These are phyloP conservation scores for Xerocomus potaroensis DNA, from an alignment of 768 basidiomycete species.

Conservation along the genomic window DNA sequence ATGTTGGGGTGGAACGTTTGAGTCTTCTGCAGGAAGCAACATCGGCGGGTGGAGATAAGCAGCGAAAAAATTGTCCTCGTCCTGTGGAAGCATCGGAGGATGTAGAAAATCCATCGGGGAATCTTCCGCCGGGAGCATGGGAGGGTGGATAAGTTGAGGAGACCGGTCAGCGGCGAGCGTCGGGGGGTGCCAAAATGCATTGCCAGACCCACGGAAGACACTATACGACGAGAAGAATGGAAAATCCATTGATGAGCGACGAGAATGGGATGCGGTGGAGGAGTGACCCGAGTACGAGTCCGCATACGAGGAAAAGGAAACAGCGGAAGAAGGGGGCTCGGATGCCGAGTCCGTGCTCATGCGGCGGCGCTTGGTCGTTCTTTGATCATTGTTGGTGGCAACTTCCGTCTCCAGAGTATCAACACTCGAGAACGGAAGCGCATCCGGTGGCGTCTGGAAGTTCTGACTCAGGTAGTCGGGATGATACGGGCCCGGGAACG, in stretches of 20 bases:
- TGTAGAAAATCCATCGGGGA: conserved; percentile 73
- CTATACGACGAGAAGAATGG: conserved; percentile 56
- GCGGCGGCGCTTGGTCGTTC: conserved; percentile 62
- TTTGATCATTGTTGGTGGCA: conserved; percentile 21
- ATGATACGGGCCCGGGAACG: conserved; percentile 70
- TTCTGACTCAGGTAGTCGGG: conserved; percentile 64
- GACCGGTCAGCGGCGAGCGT: conserved; percentile 61
- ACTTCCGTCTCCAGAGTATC: conserved; percentile 46
- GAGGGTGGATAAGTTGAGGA: conserved; percentile 60
- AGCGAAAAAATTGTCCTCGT: conserved; percentile 59
- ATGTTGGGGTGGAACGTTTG: conserved; percentile 17
- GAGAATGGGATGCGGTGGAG: conserved; percentile 54
- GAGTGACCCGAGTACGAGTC: conserved; percentile 60
- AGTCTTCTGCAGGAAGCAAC: conserved; percentile 41
- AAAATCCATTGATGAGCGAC: conserved; percentile 60
- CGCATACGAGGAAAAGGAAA: conserved; percentile 57
- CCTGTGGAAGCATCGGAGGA: conserved; percentile 54
- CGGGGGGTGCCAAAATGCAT: conserved; percentile 74
- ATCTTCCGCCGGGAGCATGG: conserved; percentile 62
- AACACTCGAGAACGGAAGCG: conserved; percentile 49
- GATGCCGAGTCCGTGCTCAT: conserved; percentile 60
- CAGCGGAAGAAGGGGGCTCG: conserved; percentile 56
- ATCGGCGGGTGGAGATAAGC: conserved; percentile 55
- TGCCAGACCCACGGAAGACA: conserved; percentile 52
- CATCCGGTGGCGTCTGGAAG: conserved; percentile 42